Conservation (phyloP, 2,329 filamentous ascomycete genomes). For the Arachnomyces sp. region DNA sequence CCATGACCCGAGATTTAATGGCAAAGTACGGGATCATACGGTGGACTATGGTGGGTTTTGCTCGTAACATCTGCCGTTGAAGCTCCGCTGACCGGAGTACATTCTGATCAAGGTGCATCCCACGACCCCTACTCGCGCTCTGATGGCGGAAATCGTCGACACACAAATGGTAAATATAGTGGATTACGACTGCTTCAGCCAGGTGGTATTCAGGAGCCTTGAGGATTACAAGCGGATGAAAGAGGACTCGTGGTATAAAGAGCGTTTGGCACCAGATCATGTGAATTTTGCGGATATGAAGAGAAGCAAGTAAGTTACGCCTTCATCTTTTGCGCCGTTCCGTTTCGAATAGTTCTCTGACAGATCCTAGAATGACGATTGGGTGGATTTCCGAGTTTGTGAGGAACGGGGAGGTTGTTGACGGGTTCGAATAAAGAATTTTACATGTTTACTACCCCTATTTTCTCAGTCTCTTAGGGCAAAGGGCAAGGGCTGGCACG, state of each 20-base stretch:
- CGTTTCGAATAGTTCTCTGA: background rate
- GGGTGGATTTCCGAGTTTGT: conserved; percentile 41
- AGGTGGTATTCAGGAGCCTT: conserved; percentile 39
- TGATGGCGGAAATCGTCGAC: conserved; percentile 40
- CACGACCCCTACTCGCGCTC: conserved; percentile 22
- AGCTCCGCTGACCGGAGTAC: too few relatives aligned
- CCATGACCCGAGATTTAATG: conserved; percentile 43
- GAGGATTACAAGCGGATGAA: conserved; percentile 45
- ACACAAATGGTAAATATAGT: conserved; percentile 43
- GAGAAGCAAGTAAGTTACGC: conserved; percentile 29
- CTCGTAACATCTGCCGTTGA: too few relatives aligned
- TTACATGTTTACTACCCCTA: background rate
- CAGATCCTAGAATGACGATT: conserved; percentile 37
- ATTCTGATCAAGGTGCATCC: conserved; percentile 36
- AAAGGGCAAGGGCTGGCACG: too few relatives aligned
- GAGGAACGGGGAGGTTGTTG: conserved; percentile 27
- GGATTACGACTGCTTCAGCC: conserved; percentile 45
- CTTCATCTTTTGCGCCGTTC: background rate
- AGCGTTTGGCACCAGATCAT: conserved; percentile 39
- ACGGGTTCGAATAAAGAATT: conserved; percentile 11
- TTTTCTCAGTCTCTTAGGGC: too few relatives aligned
- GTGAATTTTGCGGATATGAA: conserved; percentile 46
- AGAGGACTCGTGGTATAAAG: conserved; percentile 43
- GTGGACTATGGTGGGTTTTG: conserved; percentile 36
- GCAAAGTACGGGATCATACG: conserved; percentile 42